A percentile compares a stretch with the other conserved stretches of the same genome.
Conservation (phyloP, 73 alveolate genomes). For the Uronychia binucleata region DNA sequence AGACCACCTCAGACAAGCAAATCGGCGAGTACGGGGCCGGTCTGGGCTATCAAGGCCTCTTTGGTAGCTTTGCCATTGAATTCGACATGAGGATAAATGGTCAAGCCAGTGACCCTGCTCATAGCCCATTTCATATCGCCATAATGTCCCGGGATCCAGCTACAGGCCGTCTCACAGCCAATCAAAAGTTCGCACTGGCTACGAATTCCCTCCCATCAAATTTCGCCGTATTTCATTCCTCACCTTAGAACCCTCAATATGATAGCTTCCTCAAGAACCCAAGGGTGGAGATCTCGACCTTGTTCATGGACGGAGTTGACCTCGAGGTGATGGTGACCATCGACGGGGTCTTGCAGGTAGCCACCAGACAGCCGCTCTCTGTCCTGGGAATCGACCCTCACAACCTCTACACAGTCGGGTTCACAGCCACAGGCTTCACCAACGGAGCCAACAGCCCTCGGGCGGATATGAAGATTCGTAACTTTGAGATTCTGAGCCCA, state of each 20-base stretch:
- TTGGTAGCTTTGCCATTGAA: constrained; percentile 9
- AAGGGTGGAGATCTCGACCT: neutral
- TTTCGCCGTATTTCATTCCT: neutral
- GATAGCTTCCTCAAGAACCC: neutral
- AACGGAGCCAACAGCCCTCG: neutral
- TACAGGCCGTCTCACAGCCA: constrained; percentile 4
- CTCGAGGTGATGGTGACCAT: neutral
- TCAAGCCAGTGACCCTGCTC: neutral
- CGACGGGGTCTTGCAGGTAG: neutral
- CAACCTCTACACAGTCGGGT: neutral
- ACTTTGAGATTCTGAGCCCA: neutral
- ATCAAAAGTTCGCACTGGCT: neutral
- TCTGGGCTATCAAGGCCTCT: neutral
- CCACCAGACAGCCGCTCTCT: neutral
- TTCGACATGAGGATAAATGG: neutral
- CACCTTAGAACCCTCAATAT: neutral
- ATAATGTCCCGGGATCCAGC: neutral
- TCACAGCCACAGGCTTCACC: neutral
- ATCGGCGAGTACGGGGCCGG: constrained; percentile 5
- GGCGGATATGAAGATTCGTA: neutral
- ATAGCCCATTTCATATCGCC: neutral
- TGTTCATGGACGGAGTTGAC: neutral
- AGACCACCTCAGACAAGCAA: neutral
- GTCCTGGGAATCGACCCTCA: neutral
- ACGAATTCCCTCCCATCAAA: neutral